These are phyloP conservation scores for Pisolithus sp. DNA, from an alignment of 768 basidiomycete species.

Conservation along the genomic window DNA sequence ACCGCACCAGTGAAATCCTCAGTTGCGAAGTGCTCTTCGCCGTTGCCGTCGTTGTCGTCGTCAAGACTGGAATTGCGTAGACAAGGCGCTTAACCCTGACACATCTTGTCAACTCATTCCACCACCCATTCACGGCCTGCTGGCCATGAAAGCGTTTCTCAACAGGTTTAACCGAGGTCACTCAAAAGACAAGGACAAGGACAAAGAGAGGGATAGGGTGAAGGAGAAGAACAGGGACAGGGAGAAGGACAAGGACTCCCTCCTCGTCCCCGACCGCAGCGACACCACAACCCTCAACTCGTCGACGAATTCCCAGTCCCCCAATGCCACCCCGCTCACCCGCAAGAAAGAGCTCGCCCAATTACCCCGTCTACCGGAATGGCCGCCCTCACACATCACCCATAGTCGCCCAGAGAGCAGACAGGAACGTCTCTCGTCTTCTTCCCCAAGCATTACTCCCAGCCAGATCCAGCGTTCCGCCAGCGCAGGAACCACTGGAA, in stretches of 20 bases:
- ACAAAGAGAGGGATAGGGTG: conserved; percentile 7
- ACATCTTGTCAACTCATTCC: background rate
- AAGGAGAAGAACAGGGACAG: conserved; percentile 16
- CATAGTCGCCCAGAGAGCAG: conserved; percentile 18
- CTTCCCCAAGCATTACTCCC: conserved; percentile 7
- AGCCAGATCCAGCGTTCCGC: conserved; percentile 23
- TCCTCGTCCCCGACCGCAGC: conserved; percentile 24
- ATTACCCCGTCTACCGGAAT: conserved; percentile 56
- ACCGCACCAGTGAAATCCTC: too few species aligned
- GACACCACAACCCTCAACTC: conserved; percentile 29
- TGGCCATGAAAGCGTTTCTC: conserved; percentile 78
- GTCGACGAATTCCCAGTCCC: conserved; percentile 16
- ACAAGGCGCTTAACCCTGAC: background rate
- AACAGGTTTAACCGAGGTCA: conserved; percentile 63
- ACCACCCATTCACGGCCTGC: conserved; percentile 1
- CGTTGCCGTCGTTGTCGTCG: conserved; percentile 2
- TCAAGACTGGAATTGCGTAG: background rate
- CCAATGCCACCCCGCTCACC: conserved; percentile 19
- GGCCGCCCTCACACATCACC: conserved; percentile 48
- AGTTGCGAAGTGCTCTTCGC: too few species aligned
- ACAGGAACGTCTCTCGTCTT: conserved; percentile 13
- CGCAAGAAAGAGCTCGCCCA: conserved; percentile 49
- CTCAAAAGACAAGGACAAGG: conserved; percentile 36
- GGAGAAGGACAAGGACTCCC: conserved; percentile 24
- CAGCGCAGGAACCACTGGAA: conserved; percentile 25